These are phyloP conservation scores for Pulveroboletus ravenelii DNA, from an alignment of 768 basidiomycete genomes.

Conservation along the genomic window DNA sequence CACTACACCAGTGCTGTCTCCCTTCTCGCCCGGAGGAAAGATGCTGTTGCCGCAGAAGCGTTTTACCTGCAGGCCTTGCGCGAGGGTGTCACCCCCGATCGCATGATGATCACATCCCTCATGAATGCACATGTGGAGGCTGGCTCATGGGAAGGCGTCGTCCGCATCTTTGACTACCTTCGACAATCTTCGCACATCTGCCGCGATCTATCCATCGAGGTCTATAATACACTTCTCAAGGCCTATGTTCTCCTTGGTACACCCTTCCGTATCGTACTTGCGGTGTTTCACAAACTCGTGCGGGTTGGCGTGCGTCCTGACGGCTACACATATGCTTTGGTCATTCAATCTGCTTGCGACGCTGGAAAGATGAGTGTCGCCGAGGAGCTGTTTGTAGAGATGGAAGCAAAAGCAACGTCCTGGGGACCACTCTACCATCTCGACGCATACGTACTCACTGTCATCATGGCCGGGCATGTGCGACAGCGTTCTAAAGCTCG, in stretches of 20 bases:
- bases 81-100: constrained; percentile 61
- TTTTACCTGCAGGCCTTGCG: constrained; percentile 60
- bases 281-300: constrained; percentile 55
- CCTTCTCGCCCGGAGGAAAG: constrained; percentile 58
- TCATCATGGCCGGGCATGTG: constrained; percentile 72
- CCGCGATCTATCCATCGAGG: constrained; percentile 47
- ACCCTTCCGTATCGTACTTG: constrained; percentile 60
- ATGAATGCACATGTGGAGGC: constrained; percentile 82
- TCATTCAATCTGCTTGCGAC: constrained; percentile 82
- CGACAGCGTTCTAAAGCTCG: constrained; percentile 44
- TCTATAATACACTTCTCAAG: constrained; percentile 77
- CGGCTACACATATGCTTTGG: constrained; percentile 59
- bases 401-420: constrained; percentile 45
- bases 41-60: constrained; percentile 60
- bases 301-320: constrained; percentile 52
- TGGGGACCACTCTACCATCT: constrained; percentile 39
- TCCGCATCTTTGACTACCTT: constrained; percentile 65
- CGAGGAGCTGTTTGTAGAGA: constrained; percentile 58
- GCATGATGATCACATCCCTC: constrained; percentile 59
- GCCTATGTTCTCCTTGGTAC: constrained; percentile 79
- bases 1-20: constrained; percentile 66
- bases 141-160: constrained; percentile 73
- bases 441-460: constrained; percentile 61
- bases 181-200: constrained; percentile 32
- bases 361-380: constrained; percentile 61